Evolutionary conservation across 305 asterid species (phyloP).

Genomic region (Fraxinus floribunda): DNA sequence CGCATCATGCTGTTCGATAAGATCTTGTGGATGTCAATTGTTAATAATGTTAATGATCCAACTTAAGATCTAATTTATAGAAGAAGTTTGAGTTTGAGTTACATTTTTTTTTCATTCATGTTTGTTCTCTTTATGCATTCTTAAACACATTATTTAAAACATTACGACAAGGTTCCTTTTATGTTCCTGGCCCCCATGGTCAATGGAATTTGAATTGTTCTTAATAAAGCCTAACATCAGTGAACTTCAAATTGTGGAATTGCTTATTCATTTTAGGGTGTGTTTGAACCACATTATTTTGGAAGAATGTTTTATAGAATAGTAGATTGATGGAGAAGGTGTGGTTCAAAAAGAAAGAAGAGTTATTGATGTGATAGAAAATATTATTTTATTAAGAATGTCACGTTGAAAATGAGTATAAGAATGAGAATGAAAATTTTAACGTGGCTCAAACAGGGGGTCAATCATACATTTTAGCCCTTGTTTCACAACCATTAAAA

Average conservation of each 20-base stretch:
- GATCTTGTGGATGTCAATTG: not conserved
- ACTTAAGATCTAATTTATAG: not conserved
- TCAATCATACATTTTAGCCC: too few species aligned
- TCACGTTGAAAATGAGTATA: too few species aligned
- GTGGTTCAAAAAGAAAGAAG: too few species aligned
- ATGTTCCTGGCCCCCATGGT: not conserved
- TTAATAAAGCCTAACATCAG: not conserved
- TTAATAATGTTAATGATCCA: not conserved
- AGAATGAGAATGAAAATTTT: too few species aligned
- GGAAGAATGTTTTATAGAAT: too few species aligned
- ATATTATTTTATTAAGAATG: too few species aligned
- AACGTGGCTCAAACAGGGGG: too few species aligned
- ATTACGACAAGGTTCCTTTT: not conserved
- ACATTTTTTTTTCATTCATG: not conserved
- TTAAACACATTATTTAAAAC: not conserved
- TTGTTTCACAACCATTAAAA: too few species aligned
- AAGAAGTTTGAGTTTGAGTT: not conserved
- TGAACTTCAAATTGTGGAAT: not conserved
- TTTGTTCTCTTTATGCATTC: not conserved
- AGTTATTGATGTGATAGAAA: too few species aligned
- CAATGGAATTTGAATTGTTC: not conserved
- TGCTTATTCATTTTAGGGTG: not conserved
- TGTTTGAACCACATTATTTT: too few species aligned
- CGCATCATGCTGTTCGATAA: not conserved
- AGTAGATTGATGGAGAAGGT: too few species aligned